Conservation (phyloP, 2,329 filamentous ascomycete genomes). For the Talaromyces amestolkiae region DNA sequence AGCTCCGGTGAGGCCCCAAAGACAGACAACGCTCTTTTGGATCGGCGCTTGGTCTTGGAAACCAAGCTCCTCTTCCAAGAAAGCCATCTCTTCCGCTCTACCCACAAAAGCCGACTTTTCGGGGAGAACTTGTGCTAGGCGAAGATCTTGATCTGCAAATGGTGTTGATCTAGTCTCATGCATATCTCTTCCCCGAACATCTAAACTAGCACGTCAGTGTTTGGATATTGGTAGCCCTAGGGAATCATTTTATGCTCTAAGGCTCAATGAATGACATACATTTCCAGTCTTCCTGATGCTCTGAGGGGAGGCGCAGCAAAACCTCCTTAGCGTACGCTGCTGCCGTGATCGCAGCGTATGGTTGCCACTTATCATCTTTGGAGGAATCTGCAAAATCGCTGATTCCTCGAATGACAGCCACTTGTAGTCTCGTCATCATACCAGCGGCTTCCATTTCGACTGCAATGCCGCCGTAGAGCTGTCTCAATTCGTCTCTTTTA, state of each 20-base stretch:
- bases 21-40: not conserved
- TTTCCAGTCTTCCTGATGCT: not conserved
- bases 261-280: not conserved
- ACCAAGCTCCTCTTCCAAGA: not conserved
- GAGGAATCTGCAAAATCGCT: not conserved
- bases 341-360: not conserved
- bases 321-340: not conserved
- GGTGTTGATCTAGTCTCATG: not conserved
- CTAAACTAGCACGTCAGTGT: not conserved
- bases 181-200: not conserved
- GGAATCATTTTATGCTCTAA: not conserved
- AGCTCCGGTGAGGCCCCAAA: not conserved
- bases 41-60: not conserved
- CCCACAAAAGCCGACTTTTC: conserved; percentile 3
- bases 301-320: not conserved
- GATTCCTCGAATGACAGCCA: not conserved
- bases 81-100: not conserved
- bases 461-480: not conserved
- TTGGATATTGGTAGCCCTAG: not conserved
- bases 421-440: not conserved
- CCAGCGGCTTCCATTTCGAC: not conserved
- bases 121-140: not conserved
- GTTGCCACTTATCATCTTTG: not conserved
- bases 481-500: not conserved
- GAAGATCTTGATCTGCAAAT: not conserved